Percentiles rank a stretch among this genome's conserved stretches.
Conservation (phyloP, 345 rosid genomes). For the Gossypium stocksii region DNA sequence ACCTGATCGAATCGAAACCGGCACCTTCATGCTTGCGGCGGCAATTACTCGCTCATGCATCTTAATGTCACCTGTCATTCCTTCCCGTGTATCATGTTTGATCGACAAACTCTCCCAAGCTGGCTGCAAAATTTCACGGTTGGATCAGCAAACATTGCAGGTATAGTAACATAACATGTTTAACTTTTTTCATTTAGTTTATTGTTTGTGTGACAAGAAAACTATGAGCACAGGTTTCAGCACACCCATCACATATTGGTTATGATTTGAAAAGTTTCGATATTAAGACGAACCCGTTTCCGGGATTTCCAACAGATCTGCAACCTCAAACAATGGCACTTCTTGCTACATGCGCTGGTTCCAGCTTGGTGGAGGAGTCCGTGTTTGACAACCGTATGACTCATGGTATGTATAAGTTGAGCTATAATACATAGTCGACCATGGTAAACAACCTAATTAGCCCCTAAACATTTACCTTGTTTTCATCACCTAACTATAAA, state of each 20-base stretch:
- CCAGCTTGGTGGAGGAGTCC: slow-evolving; percentile 25
- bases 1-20: slow-evolving; percentile 34
- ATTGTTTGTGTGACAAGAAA: slow-evolving; percentile 4
- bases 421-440: neutral
- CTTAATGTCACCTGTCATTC: slow-evolving; percentile 28
- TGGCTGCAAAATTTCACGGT: slow-evolving; percentile 28
- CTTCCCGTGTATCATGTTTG: slow-evolving; percentile 21
- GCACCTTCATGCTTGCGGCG: slow-evolving; percentile 35
- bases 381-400: slow-evolving; percentile 31
- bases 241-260: slow-evolving; percentile 2
- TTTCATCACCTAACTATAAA: no score
- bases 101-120: slow-evolving; percentile 19
- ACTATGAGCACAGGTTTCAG: slow-evolving; percentile 23
- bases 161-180: slow-evolving; percentile 1
- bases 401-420: slow-evolving; percentile 21
- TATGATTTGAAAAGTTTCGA: slow-evolving; percentile 23
- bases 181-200: neutral
- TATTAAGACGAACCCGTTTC: slow-evolving; percentile 31
- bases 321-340: slow-evolving; percentile 33
- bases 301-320: slow-evolving; percentile 36
- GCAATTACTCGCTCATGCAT: slow-evolving; percentile 36
- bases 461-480: no score
- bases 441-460: no score
- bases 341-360: slow-evolving; percentile 29
- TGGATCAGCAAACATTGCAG: slow-evolving; percentile 13